Evolutionary conservation across 306 rosid genomes (phyloP), one percentile per base, ranked within the genome.

Genomic region (Casuarina glauca): DNA sequence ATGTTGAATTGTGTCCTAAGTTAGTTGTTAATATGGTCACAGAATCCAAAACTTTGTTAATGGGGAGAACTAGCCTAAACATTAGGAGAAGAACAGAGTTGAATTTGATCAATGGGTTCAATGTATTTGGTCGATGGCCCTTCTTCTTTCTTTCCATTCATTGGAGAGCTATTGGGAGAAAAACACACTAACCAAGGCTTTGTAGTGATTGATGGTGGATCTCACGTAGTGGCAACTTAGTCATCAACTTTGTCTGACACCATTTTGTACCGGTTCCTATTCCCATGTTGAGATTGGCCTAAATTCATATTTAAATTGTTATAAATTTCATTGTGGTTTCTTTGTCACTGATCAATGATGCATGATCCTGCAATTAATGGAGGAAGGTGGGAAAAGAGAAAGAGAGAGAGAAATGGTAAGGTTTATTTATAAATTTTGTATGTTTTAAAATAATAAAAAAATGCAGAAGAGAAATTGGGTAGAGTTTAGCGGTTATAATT

Each of bases 221-320:
- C 54, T 20, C 52, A 19, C 43, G 8, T 68, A 62, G 57, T 69
- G 73, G 53, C 42, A 76, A 20, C 52, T 4, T 68, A 53, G 69
- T 77, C 58, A 77, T 54, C 80, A 53, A 68, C 20, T 42, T 16
- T 41, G 70, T 41, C 70, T 49, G 32, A 66, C 70, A 41, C 17
- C 46, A 10, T 61, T 5, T 17, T 17, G 6, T 52, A 52, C 19
- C 17, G 13, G 15, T 35, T 61, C n/a, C 50, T 0, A 39, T 42
- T 41, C 12, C 49, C 41, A 35, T 42, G 16, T 3, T 3, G 46
- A 3, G 70, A 41, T 66, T 38, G 32, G 50, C 19, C 35, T 3
- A 17, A 66, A 66, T 13, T 36, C 17, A 66, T 39, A 66, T 66
- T 63, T 36, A 63, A 36, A 3, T 66, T n/a, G 7, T 13, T 66